phyloP scores from a whole-genome alignment of 2,329 filamentous ascomycete genomes.

The Hypoxylon sp. region DNA sequence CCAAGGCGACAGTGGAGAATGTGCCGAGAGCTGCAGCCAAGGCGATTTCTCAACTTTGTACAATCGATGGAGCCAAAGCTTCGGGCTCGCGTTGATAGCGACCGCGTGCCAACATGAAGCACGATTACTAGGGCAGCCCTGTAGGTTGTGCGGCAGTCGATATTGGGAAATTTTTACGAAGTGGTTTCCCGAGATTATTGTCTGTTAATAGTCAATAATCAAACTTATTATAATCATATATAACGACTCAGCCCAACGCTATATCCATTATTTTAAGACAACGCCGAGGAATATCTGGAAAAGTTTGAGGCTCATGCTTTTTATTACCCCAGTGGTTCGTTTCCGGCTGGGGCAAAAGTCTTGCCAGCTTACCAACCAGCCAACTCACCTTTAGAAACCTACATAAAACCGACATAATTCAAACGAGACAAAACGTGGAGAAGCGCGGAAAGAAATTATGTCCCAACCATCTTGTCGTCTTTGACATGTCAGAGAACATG shows the following conservation, averaged over 20 bases:
- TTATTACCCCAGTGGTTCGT: conserved; percentile 12
- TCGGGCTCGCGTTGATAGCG: conserved; percentile 34
- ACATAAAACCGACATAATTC: conserved; percentile 11
- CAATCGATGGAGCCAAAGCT: conserved; percentile 37
- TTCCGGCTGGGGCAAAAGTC: conserved; percentile 7
- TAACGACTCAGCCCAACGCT: conserved; percentile 19
- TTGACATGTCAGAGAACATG: conserved; percentile 7
- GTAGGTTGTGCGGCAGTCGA: background rate
- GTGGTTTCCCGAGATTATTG: background rate
- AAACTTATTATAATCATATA: conserved; percentile 9
- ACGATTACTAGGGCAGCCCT: background rate
- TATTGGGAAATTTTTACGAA: background rate
- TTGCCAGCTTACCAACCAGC: background rate
- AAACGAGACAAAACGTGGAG: conserved; percentile 20
- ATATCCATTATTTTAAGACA: conserved; percentile 43
- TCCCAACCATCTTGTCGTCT: conserved; percentile 6
- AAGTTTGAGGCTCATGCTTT: conserved; percentile 21
- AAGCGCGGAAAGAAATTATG: conserved; percentile 13
- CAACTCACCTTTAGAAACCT: too few relatives aligned
- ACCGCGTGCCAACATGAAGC: conserved; percentile 17
- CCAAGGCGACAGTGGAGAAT: conserved; percentile 5
- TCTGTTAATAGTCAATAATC: conserved; percentile 27
- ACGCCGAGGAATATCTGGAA: conserved; percentile 27
- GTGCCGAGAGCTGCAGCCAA: conserved; percentile 29
- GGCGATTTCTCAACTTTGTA: conserved; percentile 23